phyloP scores from a whole-genome alignment of 768 basidiomycete species.

The Kwoniella sp. region DNA sequence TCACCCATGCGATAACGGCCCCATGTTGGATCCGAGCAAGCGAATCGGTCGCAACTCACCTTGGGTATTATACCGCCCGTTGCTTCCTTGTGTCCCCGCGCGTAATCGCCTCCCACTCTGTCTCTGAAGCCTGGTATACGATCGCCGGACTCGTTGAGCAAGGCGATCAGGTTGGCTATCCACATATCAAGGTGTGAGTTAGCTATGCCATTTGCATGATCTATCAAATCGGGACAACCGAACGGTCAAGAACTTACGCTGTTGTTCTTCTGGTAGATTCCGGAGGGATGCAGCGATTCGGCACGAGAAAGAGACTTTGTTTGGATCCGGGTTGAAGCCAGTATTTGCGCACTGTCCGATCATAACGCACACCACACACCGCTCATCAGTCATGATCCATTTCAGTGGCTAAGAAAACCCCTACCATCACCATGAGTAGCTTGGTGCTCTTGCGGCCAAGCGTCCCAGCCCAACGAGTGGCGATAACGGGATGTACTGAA shows the following conservation, averaged over 20 bases:
- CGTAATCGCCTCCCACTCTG: constrained; percentile 60
- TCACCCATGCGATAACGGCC: not conserved
- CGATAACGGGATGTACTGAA: constrained; percentile 60
- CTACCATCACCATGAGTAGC: constrained; percentile 53
- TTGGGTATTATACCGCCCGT: constrained; percentile 63
- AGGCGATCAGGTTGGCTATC: constrained; percentile 57
- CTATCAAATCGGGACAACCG: not conserved
- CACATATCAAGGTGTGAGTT: not conserved
- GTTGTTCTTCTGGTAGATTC: constrained; percentile 47
- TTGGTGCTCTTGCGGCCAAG: constrained; percentile 55
- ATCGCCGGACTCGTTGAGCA: constrained; percentile 58
- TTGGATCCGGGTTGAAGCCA: constrained; percentile 57
- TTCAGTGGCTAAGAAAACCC: not conserved
- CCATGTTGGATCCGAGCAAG: not conserved
- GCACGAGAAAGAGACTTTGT: constrained; percentile 58
- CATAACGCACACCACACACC: not conserved
- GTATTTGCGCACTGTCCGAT: constrained; percentile 57
- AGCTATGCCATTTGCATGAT: not conserved
- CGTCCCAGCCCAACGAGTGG: constrained; percentile 61
- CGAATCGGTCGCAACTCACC: constrained; percentile 19
- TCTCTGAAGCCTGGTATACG: constrained; percentile 55
- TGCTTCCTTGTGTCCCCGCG: constrained; percentile 61
- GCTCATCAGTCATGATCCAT: not conserved
- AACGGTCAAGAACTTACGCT: constrained; percentile 37
- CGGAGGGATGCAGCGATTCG: constrained; percentile 58